phyloP scores from a whole-genome alignment of 495 filamentous ascomycete genomes.

The Tirmania nivea region DNA sequence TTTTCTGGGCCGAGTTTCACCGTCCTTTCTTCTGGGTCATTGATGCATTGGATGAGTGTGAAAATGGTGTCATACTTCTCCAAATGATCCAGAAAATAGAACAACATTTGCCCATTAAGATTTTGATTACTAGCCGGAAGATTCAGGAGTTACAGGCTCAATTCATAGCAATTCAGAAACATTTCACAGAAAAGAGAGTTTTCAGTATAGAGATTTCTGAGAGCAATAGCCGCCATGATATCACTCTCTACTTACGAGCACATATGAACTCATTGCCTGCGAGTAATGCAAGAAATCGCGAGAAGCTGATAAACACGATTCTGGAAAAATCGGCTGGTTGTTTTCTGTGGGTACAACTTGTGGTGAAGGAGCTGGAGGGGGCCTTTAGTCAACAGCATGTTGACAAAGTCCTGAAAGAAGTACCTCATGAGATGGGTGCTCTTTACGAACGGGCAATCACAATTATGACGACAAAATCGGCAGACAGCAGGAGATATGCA shows the following conservation, averaged over 20 bases:
- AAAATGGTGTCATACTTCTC: slow-evolving; percentile 9
- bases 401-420: slow-evolving; percentile 19
- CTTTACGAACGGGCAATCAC: slow-evolving; percentile 16
- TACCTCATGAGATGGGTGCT: slow-evolving; percentile 24
- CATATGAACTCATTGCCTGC: neutral
- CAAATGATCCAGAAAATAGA: slow-evolving; percentile 3
- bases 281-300: neutral
- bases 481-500: slow-evolving; percentile 7
- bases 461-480: too few relatives aligned
- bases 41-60: slow-evolving; percentile 22
- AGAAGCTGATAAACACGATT: neutral
- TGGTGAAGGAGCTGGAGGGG: slow-evolving; percentile 17
- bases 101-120: slow-evolving; percentile 5
- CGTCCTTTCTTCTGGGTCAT: slow-evolving; percentile 21
- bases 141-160: neutral
- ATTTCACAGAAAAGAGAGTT: neutral
- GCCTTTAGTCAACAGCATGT: slow-evolving; percentile 11
- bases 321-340: slow-evolving; percentile 9
- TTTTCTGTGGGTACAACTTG: slow-evolving; percentile 21
- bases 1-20: slow-evolving; percentile 12
- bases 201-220: neutral
- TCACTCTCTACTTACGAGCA: slow-evolving; percentile 2
- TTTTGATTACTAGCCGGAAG: slow-evolving; percentile 10
- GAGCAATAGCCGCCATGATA: slow-evolving; percentile 12
- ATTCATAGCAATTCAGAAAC: slow-evolving; percentile 2